Base-by-base conservation (phyloP, 1,139 yeast genomes). In the Diutina catenulata region DNA sequence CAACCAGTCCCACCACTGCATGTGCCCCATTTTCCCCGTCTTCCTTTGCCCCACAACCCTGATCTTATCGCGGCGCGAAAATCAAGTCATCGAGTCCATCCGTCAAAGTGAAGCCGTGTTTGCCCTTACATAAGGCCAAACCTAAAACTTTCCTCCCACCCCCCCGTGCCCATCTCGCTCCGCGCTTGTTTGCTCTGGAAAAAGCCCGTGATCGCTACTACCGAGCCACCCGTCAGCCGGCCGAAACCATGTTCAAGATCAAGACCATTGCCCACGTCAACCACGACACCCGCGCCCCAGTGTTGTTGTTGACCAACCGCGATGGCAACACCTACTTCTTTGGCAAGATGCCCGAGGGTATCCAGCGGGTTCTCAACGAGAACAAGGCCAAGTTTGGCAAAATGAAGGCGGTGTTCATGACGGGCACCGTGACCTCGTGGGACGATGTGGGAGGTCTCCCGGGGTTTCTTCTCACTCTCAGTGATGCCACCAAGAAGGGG, bases 331-430 rank as follows among this genome's bases (percentile, higher is more conserved):
- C 78, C 42, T 83, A 78, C 49, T 57, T 87, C 36, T 71, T 91
- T 52, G 98, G 98, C 2, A 76, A 79, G 41, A 57, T 84, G 3
- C 75, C 93, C 4, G 96, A 87, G 52, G 97, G 97, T 1, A 60
- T 87, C 0, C 98, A 91, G 53, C 64, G 98, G 47, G 60, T 70
- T 8, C 55, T 80, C 38, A 70, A 71, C 42, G 80, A 76, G 42
- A 64, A 68, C 43, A 68, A 71, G 38, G 54, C 76, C 19, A 62
- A 70, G 43, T 59, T 77, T 16, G 70, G 70, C 33, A 77, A 74
- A 45, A 58, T 86, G 26, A 68, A 72, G 40, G 73, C 76, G 24
- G 64, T 88, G 3, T 87, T 84, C 49, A 51, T 88, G 6, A 77
- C 95, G 0, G 98, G 98, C 2, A 64, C 63, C 11, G 47, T 82